These are phyloP conservation scores for Diospyros kaki DNA, from an alignment of 148 eudicot species.

Conservation along the genomic window DNA sequence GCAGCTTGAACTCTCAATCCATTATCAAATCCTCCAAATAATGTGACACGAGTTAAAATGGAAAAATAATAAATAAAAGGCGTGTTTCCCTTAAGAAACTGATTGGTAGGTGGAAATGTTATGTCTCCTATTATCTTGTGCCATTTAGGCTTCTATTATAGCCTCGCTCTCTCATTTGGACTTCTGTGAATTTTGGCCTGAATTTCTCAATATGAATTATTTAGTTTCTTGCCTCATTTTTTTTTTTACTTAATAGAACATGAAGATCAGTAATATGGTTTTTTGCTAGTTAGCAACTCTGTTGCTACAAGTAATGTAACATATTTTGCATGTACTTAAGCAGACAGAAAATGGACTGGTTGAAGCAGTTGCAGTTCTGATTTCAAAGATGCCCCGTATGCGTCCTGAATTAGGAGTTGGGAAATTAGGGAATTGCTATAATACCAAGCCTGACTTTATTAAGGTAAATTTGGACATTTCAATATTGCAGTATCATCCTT, in stretches of 20 bases:
- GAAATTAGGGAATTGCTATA: slow-evolving; percentile 73
- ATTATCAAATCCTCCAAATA: too few species aligned
- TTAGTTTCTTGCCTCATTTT: neutral
- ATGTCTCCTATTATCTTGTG: neutral
- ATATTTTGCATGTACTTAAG: slow-evolving; percentile 20
- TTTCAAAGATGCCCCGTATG: slow-evolving; percentile 87
- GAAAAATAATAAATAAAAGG: too few species aligned
- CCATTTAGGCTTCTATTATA: neutral
- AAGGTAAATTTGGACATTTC: slow-evolving; percentile 43
- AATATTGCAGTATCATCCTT: neutral
- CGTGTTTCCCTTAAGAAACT: too few species aligned
- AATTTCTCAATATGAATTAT: neutral
- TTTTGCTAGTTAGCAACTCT: too few species aligned
- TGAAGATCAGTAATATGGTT: too few species aligned
- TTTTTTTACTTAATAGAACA: too few species aligned
- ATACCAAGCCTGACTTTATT: slow-evolving; percentile 71
- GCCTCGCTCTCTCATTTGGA: neutral
- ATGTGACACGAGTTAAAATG: too few species aligned
- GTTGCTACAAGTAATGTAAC: neutral
- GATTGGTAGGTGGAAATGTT: too few species aligned
- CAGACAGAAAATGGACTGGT: slow-evolving; percentile 98
- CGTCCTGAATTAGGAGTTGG: slow-evolving; percentile 57
- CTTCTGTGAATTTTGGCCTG: neutral
- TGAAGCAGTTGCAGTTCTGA: slow-evolving; percentile 91
- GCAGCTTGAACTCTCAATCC: too few species aligned